Evolutionary conservation across 768 basidiomycete genomes (phyloP).

Genomic region (Suillus paluster): DNA sequence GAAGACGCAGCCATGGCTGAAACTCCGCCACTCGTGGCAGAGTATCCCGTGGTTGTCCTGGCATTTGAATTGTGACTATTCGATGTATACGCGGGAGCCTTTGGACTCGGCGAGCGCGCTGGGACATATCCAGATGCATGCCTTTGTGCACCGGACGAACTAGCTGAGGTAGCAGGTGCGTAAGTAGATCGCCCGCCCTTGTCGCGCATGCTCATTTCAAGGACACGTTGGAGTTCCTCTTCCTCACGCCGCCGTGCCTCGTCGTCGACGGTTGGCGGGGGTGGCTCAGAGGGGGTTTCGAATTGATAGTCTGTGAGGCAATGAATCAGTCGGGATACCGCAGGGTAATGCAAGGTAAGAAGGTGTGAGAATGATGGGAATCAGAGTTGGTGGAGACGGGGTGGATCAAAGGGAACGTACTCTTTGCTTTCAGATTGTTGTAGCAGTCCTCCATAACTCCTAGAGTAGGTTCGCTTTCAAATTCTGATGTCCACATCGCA

Average conservation of each 20-base stretch:
- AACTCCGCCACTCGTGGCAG: conserved; percentile 38
- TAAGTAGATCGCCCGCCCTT: conserved; percentile 77
- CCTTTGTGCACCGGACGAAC: conserved; percentile 38
- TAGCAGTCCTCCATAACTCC: conserved; percentile 94
- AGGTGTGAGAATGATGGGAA: conserved; percentile 3
- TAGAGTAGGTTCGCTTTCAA: conserved; percentile 76
- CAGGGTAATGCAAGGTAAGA: background rate
- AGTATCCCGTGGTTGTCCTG: conserved; percentile 57
- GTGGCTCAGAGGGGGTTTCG: conserved; percentile 59
- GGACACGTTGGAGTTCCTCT: conserved; percentile 90
- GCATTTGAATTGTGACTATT: conserved; percentile 28
- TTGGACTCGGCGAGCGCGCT: conserved; percentile 26
- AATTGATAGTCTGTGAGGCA: conserved; percentile 68
- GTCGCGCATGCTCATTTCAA: conserved; percentile 93
- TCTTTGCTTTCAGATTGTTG: conserved; percentile 78
- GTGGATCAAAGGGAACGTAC: conserved; percentile 44
- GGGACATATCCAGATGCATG: conserved; percentile 17
- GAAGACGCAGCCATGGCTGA: conserved; percentile 25
- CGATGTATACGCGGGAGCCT: conserved; percentile 13
- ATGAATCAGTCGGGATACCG: conserved; percentile 16
- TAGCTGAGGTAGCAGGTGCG: conserved; percentile 41
- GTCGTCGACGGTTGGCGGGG: conserved; percentile 75
- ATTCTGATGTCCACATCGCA: conserved; percentile 84
- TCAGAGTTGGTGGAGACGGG: background rate
- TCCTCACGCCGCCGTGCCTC: conserved; percentile 86